These are phyloP conservation scores for Cornus suecica DNA, from an alignment of 148 eudicot genomes.

Conservation along the genomic window DNA sequence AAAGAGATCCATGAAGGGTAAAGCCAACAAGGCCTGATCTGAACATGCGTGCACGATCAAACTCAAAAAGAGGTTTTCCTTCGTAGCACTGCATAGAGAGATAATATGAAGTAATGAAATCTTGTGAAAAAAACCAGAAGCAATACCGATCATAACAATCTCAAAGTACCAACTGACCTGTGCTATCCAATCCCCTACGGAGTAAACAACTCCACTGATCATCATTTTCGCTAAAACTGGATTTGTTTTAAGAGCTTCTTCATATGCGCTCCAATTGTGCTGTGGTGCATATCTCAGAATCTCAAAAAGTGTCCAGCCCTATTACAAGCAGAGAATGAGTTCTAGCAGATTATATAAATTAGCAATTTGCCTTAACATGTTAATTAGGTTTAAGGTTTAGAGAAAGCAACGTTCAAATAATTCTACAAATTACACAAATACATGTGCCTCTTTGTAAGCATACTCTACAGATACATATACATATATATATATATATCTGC, in stretches of 20 bases:
- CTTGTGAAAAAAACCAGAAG: background rate
- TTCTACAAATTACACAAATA: too few species aligned
- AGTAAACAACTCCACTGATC: conserved; percentile 96
- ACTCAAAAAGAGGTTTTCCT: conserved; percentile 91
- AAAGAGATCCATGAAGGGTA: conserved; percentile 88
- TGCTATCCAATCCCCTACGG: conserved; percentile 98
- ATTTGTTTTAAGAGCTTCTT: conserved; percentile 79
- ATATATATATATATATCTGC: too few species aligned
- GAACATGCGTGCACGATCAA: conserved; percentile 86
- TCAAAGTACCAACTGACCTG: conserved; percentile 55
- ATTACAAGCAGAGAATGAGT: conserved; percentile 21
- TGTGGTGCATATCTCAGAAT: conserved; percentile 94
- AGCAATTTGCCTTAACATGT: background rate
- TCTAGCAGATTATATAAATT: background rate
- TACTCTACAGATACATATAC: too few species aligned
- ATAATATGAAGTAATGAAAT: conserved; percentile 6
- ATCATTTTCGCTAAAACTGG: conserved; percentile 93
- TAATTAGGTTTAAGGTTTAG: background rate
- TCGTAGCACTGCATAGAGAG: conserved; percentile 68
- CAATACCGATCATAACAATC: background rate
- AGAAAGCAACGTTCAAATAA: too few species aligned
- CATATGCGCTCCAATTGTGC: conserved; percentile 94
- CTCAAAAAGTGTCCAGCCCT: conserved; percentile 94
- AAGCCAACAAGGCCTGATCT: conserved; percentile 94
- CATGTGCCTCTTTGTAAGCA: too few species aligned